These are phyloP conservation scores for Yamadazyma membranifaciens DNA, from an alignment of 1,139 yeast genomes.

Conservation along the genomic window DNA sequence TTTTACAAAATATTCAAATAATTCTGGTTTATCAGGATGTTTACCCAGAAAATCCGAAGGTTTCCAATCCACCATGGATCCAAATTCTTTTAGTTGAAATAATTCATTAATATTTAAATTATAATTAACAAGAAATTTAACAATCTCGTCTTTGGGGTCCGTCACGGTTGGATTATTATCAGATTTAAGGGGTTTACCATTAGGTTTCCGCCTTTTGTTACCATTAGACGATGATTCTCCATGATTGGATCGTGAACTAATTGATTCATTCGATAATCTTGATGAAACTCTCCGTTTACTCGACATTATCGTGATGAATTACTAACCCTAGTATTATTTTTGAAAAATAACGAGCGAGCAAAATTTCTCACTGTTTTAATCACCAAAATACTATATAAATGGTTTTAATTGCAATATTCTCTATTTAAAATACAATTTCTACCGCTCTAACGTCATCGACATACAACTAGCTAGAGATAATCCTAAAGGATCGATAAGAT, in stretches of 20 bases:
- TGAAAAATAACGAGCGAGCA: slow-evolving; percentile 4
- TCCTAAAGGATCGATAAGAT: too few relatives aligned
- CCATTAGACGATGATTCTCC: too few relatives aligned
- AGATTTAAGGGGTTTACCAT: slow-evolving; percentile 2
- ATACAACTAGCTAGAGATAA: too few relatives aligned
- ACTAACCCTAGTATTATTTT: neutral
- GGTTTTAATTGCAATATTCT: too few relatives aligned
- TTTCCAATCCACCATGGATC: slow-evolving; percentile 59
- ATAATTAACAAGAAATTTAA: slow-evolving; percentile 41
- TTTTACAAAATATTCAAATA: slow-evolving; percentile 33
- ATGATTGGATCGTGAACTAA: neutral
- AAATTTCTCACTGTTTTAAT: neutral
- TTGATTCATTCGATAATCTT: slow-evolving; percentile 2
- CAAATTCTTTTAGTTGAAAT: slow-evolving; percentile 59
- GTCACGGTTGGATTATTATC: slow-evolving; percentile 11
- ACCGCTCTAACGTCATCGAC: too few relatives aligned
- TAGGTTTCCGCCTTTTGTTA: slow-evolving; percentile 12
- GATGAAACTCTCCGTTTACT: slow-evolving; percentile 14
- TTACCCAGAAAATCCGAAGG: slow-evolving; percentile 46
- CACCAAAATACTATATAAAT: neutral
- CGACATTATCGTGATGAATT: slow-evolving; percentile 2
- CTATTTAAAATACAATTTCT: too few relatives aligned
- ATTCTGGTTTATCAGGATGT: slow-evolving; percentile 29
- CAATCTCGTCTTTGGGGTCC: slow-evolving; percentile 20
- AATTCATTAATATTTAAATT: slow-evolving; percentile 48